Percentiles rank a stretch among this genome's conserved stretches.
Evolutionary conservation across 2,329 filamentous ascomycete genomes (phyloP).

Genomic region (Aspergillus tubingensis): DNA sequence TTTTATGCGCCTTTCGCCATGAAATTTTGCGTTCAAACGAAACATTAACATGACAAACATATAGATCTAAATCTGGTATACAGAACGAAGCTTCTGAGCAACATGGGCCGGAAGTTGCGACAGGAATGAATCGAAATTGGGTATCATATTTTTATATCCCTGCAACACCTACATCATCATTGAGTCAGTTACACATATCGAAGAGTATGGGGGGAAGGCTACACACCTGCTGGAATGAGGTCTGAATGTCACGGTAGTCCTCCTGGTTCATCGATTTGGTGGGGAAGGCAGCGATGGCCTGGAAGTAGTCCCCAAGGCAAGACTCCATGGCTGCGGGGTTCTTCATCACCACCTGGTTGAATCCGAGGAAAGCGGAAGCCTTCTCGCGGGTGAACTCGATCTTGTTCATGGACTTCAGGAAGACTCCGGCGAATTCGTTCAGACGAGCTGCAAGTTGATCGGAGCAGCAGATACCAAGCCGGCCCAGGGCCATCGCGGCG

Average conservation of each 20-base stretch:
- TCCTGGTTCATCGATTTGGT: conserved; percentile 64
- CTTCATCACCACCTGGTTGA: conserved; percentile 77
- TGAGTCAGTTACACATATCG: neutral
- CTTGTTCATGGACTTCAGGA: conserved; percentile 77
- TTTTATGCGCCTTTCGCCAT: conserved; percentile 30
- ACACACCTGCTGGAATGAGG: conserved; percentile 75
- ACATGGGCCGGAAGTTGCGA: conserved; percentile 43
- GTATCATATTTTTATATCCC: conserved; percentile 52
- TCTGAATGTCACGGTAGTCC: conserved; percentile 61
- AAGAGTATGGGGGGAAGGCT: neutral
- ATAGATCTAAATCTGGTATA: conserved; percentile 43
- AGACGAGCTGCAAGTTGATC: conserved; percentile 77
- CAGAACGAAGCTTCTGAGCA: conserved; percentile 44
- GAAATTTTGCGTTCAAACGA: conserved; percentile 17
- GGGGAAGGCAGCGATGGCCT: conserved; percentile 72
- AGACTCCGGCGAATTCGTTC: conserved; percentile 75
- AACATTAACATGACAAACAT: conserved; percentile 21
- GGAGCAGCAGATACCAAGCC: conserved; percentile 77
- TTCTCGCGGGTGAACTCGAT: conserved; percentile 92
- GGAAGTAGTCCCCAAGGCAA: conserved; percentile 78
- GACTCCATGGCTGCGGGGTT: conserved; percentile 94
- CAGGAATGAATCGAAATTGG: conserved; percentile 50
- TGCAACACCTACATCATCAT: conserved; percentile 40
- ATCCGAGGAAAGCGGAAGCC: conserved; percentile 87
- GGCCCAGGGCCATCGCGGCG: conserved; percentile 86